Evolutionary conservation across 1,139 yeast species (phyloP), one percentile per base, ranked within the genome.

Genomic region (Pneumocystis sp.): DNA sequence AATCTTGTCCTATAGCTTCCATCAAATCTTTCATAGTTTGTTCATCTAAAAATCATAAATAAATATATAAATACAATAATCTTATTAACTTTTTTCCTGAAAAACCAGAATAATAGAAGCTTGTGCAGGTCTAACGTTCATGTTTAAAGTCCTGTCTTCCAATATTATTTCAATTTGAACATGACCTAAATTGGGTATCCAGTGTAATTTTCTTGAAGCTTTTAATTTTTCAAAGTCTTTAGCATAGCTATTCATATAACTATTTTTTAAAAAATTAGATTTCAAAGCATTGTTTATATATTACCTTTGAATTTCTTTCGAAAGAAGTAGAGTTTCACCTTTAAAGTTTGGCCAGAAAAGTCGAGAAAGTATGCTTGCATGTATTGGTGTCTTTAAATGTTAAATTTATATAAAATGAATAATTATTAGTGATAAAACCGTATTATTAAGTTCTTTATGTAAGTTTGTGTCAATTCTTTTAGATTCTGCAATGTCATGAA

Each of bases 21-120:
- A 65, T 62, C 19, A 74, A 63, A 59, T 70, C 69, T 1, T 64
- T 65, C 2, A 72, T 34, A 1, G 68, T 66, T 59, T 62, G 61
- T 19, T 65, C 65, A 31, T 64, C 62, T 44, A 57, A 64, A 25
- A 21, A 42, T 21, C 61, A n/a, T 45, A 63, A 25, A n/a, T 60
- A 44, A 15, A 62, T 35, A 42, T 37, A 21, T 39, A 61, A 8
- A 25, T 39, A 21, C 15, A 66, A 19, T 10, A 59, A 61, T 31
- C 7, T 59, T 35, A 61, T 8, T 29, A 31, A 35, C 19, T 65
- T 59, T 66, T 70, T 70, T 76, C 81, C 65, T 82, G 77, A 71
- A 88, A 87, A 57, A 81, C 74, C 25, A 78, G 75, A 25, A 88
- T 81, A 1, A 86, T 82, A 0, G 86, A 78, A 0, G 95, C 95